These are phyloP conservation scores for Hansfordia pulvinata DNA, from an alignment of 2,329 filamentous ascomycete genomes.

Conservation along the genomic window DNA sequence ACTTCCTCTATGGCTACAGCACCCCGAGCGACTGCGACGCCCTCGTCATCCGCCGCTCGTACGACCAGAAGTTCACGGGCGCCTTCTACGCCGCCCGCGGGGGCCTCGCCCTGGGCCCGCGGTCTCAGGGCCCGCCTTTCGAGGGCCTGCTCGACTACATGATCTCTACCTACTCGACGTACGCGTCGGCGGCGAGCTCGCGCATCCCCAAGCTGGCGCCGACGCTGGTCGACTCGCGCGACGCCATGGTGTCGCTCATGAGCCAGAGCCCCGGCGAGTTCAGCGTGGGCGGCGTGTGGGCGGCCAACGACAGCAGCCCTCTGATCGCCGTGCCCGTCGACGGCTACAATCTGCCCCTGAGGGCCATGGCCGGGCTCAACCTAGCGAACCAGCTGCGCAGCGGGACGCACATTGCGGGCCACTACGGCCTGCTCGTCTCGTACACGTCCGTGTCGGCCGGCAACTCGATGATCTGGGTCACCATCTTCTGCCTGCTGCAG, in stretches of 20 bases:
- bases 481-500: conserved; percentile 25
- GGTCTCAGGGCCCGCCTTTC: no score
- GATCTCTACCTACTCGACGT: no score
- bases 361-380: conserved; percentile 7
- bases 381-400: conserved; percentile 8
- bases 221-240: no score
- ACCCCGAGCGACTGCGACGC: conserved; percentile 7
- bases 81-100: no score
- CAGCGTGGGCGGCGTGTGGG: conserved; percentile 9
- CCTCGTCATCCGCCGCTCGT: no score
- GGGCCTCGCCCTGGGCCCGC: no score
- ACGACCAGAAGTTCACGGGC: no score
- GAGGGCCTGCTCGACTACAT: no score
- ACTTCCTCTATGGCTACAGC: conserved; percentile 7
- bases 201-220: no score
- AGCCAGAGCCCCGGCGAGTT: conserved; percentile 5
- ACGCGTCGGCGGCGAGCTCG: no score
- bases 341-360: not conserved
- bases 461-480: conserved; percentile 8
- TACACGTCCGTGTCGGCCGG: conserved; percentile 9
- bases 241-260: conserved; percentile 7
- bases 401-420: conserved; percentile 5
- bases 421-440: conserved; percentile 3
- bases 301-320: conserved; percentile 7
- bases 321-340: conserved; percentile 7